Evolutionary conservation across 371 early-diverging fungal genomes (phyloP), one percentile per base, ranked within the genome.

Genomic region (Phascolomyces articulosus): DNA sequence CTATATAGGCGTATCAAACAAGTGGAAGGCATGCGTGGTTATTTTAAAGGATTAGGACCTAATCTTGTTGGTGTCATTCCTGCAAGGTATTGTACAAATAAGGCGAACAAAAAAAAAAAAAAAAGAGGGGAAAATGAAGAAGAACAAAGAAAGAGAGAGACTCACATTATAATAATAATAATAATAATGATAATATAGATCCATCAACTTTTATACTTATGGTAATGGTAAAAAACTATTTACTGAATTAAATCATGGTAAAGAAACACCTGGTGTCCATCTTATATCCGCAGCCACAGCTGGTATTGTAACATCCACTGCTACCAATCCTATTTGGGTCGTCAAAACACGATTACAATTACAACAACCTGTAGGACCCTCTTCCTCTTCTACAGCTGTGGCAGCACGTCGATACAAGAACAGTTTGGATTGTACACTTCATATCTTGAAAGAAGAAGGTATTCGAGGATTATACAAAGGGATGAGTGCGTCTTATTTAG

Each of bases 301-400:
- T 3, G 96, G 85, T 21, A 75, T 91, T 40, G 82, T 91, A 9
- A 93, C 94, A 3, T 88, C 95, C 0, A 87, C 92, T 0, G 77
- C 78, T 13, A 96, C 98, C 10, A 97, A 95, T 71, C 98, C 98
- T 0, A 96, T 98, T 8, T 98, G 98, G 98, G 86, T 97, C 55
- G 88, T 97, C 55, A 97, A 96, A 70, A 98, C 98, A 0, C 78
- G 98, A 60, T 91, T 98, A 86, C 98, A 97, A 74, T 80, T 97
- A 55, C 93, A 93, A 75, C 21, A 47, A 34, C 34, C 34, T 34
- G 34, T 34, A 11, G 34, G 34, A n/a, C n/a, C n/a, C n/a, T n/a
- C n/a, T n/a, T n/a, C n/a, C n/a, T n/a, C n/a, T n/a, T n/a, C 38
- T 44, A 44, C 44, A n/a, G 79, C 3, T 84, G 78, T 53, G 66